Evolutionary conservation across 73 alveolate species (phyloP).

Genomic region (Uronychia setigera): DNA sequence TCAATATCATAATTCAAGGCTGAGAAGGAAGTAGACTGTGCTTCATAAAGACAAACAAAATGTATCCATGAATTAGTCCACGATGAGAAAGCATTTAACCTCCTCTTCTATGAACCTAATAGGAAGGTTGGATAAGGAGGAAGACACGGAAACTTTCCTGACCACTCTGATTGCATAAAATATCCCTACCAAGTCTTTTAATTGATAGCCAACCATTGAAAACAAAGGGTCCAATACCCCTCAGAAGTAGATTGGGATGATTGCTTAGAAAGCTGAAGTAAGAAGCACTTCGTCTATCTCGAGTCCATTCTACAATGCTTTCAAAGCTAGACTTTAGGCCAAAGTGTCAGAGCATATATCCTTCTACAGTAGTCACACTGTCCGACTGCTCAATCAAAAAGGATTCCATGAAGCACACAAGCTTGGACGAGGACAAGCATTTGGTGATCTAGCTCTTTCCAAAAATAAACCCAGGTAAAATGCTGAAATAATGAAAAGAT

Average conservation of each 20-base stretch:
- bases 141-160: neutral
- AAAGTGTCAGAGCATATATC: neutral
- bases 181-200: no score
- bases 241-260: no score
- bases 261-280: no score
- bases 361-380: neutral
- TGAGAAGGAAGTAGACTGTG: no score
- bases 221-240: no score
- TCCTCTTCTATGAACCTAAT: neutral
- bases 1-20: no score
- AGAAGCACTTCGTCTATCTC: no score
- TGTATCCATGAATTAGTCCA: no score
- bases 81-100: neutral
- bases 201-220: no score
- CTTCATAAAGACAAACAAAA: no score
- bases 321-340: neutral
- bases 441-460: constrained; percentile 46
- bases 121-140: neutral
- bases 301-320: neutral
- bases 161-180: neutral
- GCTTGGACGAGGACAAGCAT: constrained; percentile 23
- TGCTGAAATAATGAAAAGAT: no score
- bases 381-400: neutral
- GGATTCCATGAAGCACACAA: constrained; percentile 10
- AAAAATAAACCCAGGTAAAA: constrained; percentile 37